Evolutionary conservation across 148 eudicot genomes (phyloP).

Genomic region (Pouteria glomerata): DNA sequence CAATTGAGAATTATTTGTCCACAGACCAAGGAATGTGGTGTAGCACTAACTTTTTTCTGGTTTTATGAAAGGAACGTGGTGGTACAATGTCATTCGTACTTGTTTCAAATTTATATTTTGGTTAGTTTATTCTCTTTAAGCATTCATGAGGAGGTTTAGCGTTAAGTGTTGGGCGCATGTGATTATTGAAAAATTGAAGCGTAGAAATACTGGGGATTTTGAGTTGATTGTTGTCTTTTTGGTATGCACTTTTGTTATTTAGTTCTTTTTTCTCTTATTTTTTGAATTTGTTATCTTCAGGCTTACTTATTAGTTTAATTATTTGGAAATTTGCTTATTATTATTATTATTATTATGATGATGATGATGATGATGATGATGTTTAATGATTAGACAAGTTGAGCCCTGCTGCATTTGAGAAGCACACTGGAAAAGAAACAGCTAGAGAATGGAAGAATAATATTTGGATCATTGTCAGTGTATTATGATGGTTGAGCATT

Average conservation of each 20-base stretch:
- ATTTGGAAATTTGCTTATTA: neutral
- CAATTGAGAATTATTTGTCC: neutral
- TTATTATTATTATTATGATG: neutral
- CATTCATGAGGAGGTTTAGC: neutral
- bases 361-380: no score
- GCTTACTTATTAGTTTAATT: neutral
- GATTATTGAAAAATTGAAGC: neutral
- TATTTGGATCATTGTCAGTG: slow-evolving; percentile 58
- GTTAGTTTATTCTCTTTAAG: neutral
- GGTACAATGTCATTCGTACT: neutral
- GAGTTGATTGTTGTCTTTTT: neutral
- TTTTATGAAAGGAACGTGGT: neutral
- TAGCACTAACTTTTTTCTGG: neutral
- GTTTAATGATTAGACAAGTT: slow-evolving; percentile 35
- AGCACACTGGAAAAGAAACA: slow-evolving; percentile 67
- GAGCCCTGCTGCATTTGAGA: slow-evolving; percentile 74
- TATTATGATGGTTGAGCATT: no score
- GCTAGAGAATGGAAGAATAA: slow-evolving; percentile 66
- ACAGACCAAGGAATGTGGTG: neutral
- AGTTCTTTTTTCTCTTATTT: slow-evolving; percentile 8
- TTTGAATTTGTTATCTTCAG: slow-evolving; percentile 1
- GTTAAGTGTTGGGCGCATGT: neutral
- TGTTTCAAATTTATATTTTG: neutral
- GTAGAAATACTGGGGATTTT: neutral
- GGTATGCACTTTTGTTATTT: no score